Evolutionary conservation across 352 stramenopile species (phyloP).

Genomic region (Peronospora destructor): DNA sequence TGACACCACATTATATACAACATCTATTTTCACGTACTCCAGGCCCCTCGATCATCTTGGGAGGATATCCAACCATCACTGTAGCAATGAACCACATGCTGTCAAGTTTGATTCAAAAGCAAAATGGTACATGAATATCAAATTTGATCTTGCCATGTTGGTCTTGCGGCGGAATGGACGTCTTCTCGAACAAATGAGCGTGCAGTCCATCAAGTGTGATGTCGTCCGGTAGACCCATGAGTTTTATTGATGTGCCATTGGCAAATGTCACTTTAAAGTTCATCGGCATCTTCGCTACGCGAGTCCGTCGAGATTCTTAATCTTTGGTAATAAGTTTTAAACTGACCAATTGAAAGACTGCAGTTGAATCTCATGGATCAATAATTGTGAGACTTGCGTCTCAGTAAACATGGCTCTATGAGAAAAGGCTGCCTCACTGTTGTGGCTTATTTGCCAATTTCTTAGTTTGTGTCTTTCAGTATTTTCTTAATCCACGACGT

Average conservation of each 20-base stretch:
- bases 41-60: slow-evolving; percentile 53
- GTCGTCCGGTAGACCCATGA: slow-evolving; percentile 52
- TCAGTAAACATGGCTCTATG: too few relatives aligned
- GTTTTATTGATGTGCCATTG: slow-evolving; percentile 63
- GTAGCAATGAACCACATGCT: slow-evolving; percentile 4
- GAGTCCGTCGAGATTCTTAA: too few relatives aligned
- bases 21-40: slow-evolving; percentile 31
- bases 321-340: too few relatives aligned
- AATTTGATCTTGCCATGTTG: slow-evolving; percentile 43
- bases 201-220: slow-evolving; percentile 56
- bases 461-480: background rate
- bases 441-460: too few relatives aligned
- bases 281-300: slow-evolving; percentile 20
- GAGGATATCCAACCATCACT: slow-evolving; percentile 77
- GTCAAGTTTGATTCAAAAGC: background rate
- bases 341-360: too few relatives aligned
- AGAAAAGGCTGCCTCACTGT: too few relatives aligned
- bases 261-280: slow-evolving; percentile 77
- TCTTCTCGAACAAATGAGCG: slow-evolving; percentile 46
- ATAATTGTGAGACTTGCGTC: too few relatives aligned
- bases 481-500: slow-evolving; percentile 32
- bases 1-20: background rate
- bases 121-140: slow-evolving; percentile 8
- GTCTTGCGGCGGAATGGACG: slow-evolving; percentile 48
- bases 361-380: too few relatives aligned